A percentile compares a stretch with the other conserved stretches of the same genome.
These are phyloP conservation scores for Hyphopichia buzzinii DNA, from an alignment of 1,139 yeast species.

Conservation along the genomic window DNA sequence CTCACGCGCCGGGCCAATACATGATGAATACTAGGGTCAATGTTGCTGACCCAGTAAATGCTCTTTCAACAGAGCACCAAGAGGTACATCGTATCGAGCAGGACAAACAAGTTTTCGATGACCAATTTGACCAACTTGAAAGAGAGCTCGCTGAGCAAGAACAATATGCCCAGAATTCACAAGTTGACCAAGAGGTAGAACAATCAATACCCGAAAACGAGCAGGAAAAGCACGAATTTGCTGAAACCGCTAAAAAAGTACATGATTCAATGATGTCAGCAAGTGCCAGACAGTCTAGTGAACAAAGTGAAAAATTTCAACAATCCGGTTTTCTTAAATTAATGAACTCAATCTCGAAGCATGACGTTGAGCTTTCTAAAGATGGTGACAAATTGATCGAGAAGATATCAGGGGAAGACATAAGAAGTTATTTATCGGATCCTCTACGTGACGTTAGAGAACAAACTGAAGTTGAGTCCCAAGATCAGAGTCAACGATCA, in stretches of 20 bases:
- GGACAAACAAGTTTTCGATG: conserved; percentile 28
- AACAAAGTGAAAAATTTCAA: conserved; percentile 33
- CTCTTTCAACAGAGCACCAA: conserved; percentile 26
- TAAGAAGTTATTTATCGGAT: conserved; percentile 23
- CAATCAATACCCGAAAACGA: conserved; percentile 12
- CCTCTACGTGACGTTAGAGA: conserved; percentile 17
- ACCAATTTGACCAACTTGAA: conserved; percentile 38
- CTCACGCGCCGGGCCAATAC: conserved; percentile 8
- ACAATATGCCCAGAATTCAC: conserved; percentile 6
- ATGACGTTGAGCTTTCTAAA: conserved; percentile 34
- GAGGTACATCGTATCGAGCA: conserved; percentile 29
- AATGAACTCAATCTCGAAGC: conserved; percentile 38
- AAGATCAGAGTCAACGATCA: background rate
- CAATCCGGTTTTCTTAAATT: conserved; percentile 40
- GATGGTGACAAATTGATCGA: conserved; percentile 42
- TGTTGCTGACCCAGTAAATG: conserved; percentile 13
- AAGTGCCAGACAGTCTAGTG: conserved; percentile 16
- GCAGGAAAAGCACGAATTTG: conserved; percentile 35
- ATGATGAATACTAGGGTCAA: conserved; percentile 18
- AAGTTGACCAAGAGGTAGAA: conserved; percentile 11
- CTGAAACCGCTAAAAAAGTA: conserved; percentile 40
- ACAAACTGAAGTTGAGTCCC: conserved; percentile 4
- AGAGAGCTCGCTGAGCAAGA: conserved; percentile 23
- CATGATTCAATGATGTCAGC: conserved; percentile 28
- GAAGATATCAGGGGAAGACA: conserved; percentile 24